Base-by-base conservation (phyloP, 2,329 filamentous ascomycete genomes). In the Ampelomyces quisqualis region DNA sequence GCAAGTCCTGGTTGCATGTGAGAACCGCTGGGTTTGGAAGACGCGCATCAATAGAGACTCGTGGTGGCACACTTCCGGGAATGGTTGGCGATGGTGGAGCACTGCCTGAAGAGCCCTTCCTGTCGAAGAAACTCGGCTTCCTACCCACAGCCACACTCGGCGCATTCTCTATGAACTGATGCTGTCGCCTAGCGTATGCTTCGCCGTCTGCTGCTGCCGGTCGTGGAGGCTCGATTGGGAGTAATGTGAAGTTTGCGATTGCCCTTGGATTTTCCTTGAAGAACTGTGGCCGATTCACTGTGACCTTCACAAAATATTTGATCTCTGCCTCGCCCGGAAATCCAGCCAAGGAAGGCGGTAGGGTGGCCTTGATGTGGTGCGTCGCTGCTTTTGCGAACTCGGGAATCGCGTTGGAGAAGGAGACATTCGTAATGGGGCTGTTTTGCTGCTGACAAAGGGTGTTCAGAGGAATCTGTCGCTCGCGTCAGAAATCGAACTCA, bases 271-370 rank as follows among this genome's bases (percentile, higher is more conserved):
- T 96, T 70, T 95, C 90, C 63, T 91, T 91, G 69, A 94, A 88
- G 44, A 96, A 77, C 10, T 86, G 84, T 0, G 90, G 89, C n/a
- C 90, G 78, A 59, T 90, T 88, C 5, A 97, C 83, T 0, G 93
- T 97, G n/a, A 86, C 89, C 67, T 98, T 98, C 63, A 97, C 78
- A 64, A 88, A 98, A 70, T 98, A 98, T 54, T 84, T 80, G 45
- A 97, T 90, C 69, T 95, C 90, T 15, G 90, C 91, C 67, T 90
- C 82, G 21, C 85, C 85, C 0, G 88, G 88, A 53, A 93, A 90
- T 3, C 88, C 89, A n/a, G 80, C 87, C 38, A 97, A 73, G 4
- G 90, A 94, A 0, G 93, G 93, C 4, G 93, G 93, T 8, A 98
- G 75, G 0, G 90, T 95, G 55, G 83, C 82, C 61, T 86, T 93